Base-by-base conservation (phyloP, 2,329 filamentous ascomycete species). In the Aspergillus hiratsukae region DNA sequence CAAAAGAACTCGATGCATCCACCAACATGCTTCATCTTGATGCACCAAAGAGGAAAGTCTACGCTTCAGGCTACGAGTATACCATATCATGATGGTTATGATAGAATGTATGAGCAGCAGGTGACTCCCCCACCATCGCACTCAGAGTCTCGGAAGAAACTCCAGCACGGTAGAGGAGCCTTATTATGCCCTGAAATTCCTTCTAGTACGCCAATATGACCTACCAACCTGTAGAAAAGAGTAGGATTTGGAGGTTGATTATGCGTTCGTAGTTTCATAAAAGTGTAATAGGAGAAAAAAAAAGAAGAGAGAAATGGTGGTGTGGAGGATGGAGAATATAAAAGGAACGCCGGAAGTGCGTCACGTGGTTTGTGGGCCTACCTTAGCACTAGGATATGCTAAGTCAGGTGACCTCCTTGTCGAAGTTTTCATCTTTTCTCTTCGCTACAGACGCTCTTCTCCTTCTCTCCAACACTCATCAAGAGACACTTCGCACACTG, bases 181-280 rank as follows among this genome's bases (percentile, higher is more conserved):
- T 63, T 72, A 64, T 66, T 58, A 52, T 65, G 64, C 60, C 66
- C 65, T 57, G 53, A 54, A 53, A 56, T 51, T 75, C 65, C 64
- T 61, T 77, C 74, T 76, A 66, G 75, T 76, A 72, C 75, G 75
- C 75, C 74, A 77, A 77, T 77, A 77, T 77, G 75, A 77, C 75
- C 75, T 70, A 65, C 74, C 73, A 77, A 72, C 71, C 74, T 74
- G 74, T 76, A 63, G 65, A 48, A 57, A 53, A 54, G 54, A 53
- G 52, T 57, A 71, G 69, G 69, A 67, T 71, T 67, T 76, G 75
- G 73, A 76, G 75, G 75, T 77, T 77, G 75, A 77, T 77, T 77
- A 77, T 76, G 75, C 75, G 75, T 77, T 75, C 75, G 67, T 70
- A 64, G 66, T 66, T 64, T 71, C 17, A 63, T 64, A 66, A 62